phyloP scores from a whole-genome alignment of 208 protist genomes.

The Eutreptiella sp. region DNA sequence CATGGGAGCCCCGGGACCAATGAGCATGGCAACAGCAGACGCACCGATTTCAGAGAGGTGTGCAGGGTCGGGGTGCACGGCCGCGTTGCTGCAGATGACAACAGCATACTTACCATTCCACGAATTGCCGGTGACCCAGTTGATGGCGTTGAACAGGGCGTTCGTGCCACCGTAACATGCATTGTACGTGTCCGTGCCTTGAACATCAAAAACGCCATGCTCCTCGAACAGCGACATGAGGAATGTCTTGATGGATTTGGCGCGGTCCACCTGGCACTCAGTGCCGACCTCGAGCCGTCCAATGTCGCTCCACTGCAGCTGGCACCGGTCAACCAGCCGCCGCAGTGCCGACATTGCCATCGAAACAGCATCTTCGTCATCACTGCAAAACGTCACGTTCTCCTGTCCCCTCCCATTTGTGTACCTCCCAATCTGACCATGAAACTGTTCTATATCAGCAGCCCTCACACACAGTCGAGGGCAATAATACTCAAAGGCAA shows the following conservation, averaged over 20 bases:
- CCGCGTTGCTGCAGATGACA: conserved; percentile 75
- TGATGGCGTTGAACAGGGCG: conserved; percentile 69
- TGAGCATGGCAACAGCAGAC: conserved; percentile 19
- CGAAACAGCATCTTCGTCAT: no score
- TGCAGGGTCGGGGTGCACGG: conserved; percentile 75
- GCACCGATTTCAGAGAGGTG: no score
- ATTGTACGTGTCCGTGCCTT: conserved; percentile 70
- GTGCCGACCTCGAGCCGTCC: conserved; percentile 79
- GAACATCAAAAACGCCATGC: conserved; percentile 22
- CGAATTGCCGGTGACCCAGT: conserved; percentile 57
- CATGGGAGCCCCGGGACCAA: conserved; percentile 8
- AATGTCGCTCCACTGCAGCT: no score
- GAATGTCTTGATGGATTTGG: conserved; percentile 71
- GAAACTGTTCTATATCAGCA: no score
- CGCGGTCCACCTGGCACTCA: conserved; percentile 79
- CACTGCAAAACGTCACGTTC: no score
- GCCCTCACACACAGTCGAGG: no score
- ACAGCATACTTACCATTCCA: conserved; percentile 77
- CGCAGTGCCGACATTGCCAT: no score
- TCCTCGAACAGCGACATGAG: conserved; percentile 65
- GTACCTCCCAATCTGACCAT: no score
- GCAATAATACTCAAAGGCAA: no score
- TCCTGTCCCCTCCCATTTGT: no score
- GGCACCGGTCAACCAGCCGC: no score
- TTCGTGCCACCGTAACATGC: conserved; percentile 82